Conservation (phyloP, 805 yeast genomes). For the Candida wancherniae region DNA sequence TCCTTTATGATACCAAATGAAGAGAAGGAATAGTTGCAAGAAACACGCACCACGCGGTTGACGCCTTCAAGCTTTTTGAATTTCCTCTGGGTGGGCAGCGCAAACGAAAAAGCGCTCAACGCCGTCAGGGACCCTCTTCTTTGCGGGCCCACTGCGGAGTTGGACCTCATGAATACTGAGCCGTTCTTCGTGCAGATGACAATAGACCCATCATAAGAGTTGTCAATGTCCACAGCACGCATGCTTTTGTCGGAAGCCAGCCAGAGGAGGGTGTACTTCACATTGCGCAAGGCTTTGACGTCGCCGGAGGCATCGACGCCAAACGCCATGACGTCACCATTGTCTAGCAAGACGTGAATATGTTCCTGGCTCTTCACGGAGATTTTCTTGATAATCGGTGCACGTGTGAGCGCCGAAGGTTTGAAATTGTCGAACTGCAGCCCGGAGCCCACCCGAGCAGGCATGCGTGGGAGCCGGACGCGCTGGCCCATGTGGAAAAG, state of each 20-base stretch:
- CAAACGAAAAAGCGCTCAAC: conserved; percentile 21
- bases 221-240: conserved; percentile 62
- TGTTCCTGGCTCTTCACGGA: conserved; percentile 35
- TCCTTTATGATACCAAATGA: conserved; percentile 67
- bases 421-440: conserved; percentile 50
- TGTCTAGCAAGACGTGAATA: conserved; percentile 48
- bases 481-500: conserved; percentile 56
- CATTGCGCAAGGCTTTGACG: conserved; percentile 28
- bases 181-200: conserved; percentile 69
- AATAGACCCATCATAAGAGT: conserved; percentile 63
- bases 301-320: conserved; percentile 18
- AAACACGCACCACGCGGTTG: conserved; percentile 57
- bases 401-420: conserved; percentile 47
- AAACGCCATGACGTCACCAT: conserved; percentile 54
- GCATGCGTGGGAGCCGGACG: conserved; percentile 41
- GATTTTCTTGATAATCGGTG: conserved; percentile 29
- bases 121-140: conserved; percentile 28
- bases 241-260: conserved; percentile 52
- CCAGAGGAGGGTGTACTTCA: conserved; percentile 56
- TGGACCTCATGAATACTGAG: conserved; percentile 47
- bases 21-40: conserved; percentile 59
- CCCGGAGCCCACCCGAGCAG: conserved; percentile 32
- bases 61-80: conserved; percentile 50
- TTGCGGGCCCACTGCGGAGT: conserved; percentile 13
- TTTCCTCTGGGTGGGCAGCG: conserved; percentile 33